Conservation (phyloP, 805 yeast genomes). For the Lachancea lanzarotensis region DNA sequence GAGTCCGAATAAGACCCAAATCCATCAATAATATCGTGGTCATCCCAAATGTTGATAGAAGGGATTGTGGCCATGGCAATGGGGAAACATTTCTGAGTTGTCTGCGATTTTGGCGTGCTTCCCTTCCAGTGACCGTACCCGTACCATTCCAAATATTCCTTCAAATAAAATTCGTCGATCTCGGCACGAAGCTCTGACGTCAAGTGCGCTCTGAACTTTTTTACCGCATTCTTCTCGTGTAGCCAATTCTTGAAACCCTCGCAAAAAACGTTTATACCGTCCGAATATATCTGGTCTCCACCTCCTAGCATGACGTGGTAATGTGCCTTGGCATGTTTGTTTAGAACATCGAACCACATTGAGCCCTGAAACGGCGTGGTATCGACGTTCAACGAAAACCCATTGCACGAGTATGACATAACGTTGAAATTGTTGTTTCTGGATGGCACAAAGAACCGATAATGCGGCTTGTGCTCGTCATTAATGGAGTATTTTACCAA, state of each 20-base stretch:
- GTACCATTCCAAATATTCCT: slow-evolving; percentile 79
- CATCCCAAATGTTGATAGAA: slow-evolving; percentile 79
- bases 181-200: slow-evolving; percentile 46
- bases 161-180: slow-evolving; percentile 59
- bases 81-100: slow-evolving; percentile 64
- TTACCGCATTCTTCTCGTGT: slow-evolving; percentile 42
- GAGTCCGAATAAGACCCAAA: slow-evolving; percentile 78
- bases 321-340: slow-evolving; percentile 53
- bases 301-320: slow-evolving; percentile 97
- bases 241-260: slow-evolving; percentile 56
- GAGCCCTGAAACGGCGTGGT: slow-evolving; percentile 64
- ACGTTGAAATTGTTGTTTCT: slow-evolving; percentile 64
- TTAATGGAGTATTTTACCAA: slow-evolving; percentile 58
- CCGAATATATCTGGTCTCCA: slow-evolving; percentile 93
- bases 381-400: slow-evolving; percentile 71
- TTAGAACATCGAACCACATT: slow-evolving; percentile 80
- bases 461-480: slow-evolving; percentile 36
- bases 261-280: slow-evolving; percentile 60
- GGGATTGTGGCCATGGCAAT: slow-evolving; percentile 79
- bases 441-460: slow-evolving; percentile 66
- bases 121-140: slow-evolving; percentile 87
- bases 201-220: slow-evolving; percentile 40
- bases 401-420: slow-evolving; percentile 83
- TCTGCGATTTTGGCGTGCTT: slow-evolving; percentile 43
- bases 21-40: slow-evolving; percentile 95